These are phyloP conservation scores for Nakazawaea ambrosiae DNA, from an alignment of 805 yeast genomes.

Conservation along the genomic window DNA sequence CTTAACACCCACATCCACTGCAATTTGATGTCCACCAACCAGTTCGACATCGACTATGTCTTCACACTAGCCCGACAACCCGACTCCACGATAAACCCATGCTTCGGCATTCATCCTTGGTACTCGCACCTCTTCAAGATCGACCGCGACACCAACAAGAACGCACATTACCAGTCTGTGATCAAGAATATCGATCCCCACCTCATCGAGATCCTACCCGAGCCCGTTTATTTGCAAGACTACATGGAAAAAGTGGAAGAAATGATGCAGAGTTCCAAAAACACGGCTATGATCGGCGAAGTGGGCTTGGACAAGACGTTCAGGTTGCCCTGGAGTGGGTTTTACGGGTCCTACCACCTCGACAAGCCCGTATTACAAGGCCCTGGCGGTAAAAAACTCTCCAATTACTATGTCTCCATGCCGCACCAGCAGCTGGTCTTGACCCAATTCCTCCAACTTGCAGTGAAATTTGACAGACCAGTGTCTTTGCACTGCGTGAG, in stretches of 20 bases:
- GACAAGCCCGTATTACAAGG: constrained; percentile 10
- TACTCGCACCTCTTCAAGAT: constrained; percentile 57
- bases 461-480: constrained; percentile 38
- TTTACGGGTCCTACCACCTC: constrained; percentile 26
- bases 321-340: constrained; percentile 57
- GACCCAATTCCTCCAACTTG: constrained; percentile 43
- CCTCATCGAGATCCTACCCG: constrained; percentile 47
- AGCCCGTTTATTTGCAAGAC: constrained; percentile 40
- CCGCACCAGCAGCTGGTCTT: constrained; percentile 61
- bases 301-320: constrained; percentile 83
- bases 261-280: constrained; percentile 19
- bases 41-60: constrained; percentile 26
- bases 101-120: constrained; percentile 91
- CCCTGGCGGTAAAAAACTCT: constrained; percentile 18
- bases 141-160: constrained; percentile 25
- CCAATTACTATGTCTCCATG: constrained; percentile 49
- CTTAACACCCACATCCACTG: constrained; percentile 1
- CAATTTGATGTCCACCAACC: constrained; percentile 44
- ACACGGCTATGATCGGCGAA: constrained; percentile 61
- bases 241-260: constrained; percentile 27
- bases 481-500: constrained; percentile 84
- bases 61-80: constrained; percentile 14
- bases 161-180: constrained; percentile 49
- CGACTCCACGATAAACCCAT: constrained; percentile 30
- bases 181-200: constrained; percentile 30